Conservation (phyloP, 345 rosid genomes). For the Heritiera fomes region DNA sequence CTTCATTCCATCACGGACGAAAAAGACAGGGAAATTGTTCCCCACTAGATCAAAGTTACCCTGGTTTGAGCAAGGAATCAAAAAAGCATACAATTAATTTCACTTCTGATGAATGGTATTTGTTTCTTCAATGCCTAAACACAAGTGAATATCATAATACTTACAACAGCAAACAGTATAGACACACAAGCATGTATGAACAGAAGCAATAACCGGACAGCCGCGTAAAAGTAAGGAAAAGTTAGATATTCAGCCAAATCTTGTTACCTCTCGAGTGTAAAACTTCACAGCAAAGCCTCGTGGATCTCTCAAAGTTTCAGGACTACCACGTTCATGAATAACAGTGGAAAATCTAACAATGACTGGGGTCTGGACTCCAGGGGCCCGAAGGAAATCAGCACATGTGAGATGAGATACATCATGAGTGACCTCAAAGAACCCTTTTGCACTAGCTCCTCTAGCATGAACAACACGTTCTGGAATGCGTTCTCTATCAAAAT, state of each 20-base stretch:
- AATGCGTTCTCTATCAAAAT: constrained; percentile 87
- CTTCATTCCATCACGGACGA: constrained; percentile 89
- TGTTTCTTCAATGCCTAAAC: background rate
- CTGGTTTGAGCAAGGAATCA: background rate
- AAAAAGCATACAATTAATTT: background rate
- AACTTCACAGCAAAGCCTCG: constrained; percentile 98
- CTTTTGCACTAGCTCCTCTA: constrained; percentile 97
- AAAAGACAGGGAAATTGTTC: constrained; percentile 95
- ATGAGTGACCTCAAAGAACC: constrained; percentile 97
- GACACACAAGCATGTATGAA: too few species aligned
- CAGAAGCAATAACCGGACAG: too few species aligned
- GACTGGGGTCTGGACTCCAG: constrained; percentile 93
- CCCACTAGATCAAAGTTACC: constrained; percentile 55
- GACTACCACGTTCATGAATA: constrained; percentile 97
- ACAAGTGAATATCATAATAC: too few species aligned
- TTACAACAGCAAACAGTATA: too few species aligned
- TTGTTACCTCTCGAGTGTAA: constrained; percentile 89
- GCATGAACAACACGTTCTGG: constrained; percentile 99
- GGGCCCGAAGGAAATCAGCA: constrained; percentile 94
- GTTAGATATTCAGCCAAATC: too few species aligned
- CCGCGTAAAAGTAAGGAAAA: too few species aligned
- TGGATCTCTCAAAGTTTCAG: constrained; percentile 95
- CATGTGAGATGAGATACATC: constrained; percentile 70
- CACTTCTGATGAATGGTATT: background rate
- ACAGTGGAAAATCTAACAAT: constrained; percentile 98